Evolutionary conservation across 768 basidiomycete species (phyloP), one percentile per base, ranked within the genome.

Genomic region (Suillus americanus): DNA sequence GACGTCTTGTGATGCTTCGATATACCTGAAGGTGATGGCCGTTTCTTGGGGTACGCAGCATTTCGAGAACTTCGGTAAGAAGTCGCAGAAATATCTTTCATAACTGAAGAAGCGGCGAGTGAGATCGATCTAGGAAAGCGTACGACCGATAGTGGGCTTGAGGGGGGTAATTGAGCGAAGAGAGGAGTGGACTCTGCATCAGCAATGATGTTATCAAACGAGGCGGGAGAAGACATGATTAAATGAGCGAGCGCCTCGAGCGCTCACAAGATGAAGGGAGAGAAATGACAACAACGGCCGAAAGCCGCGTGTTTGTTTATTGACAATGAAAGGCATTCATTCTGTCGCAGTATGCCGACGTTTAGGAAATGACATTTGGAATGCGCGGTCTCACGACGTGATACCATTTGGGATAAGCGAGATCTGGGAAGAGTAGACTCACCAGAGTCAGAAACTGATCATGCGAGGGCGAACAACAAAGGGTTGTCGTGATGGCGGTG

Each of bases 21-120:
- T 67, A 94, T 80, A 73, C 92, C 91, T 78, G 90, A 79, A 48
- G 91, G 91, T 25, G 92, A 92, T 23, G 92, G 92, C 64, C 90
- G 90, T 77, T 90, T 94, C 88, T 89, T 92, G 57, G 89, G 89
- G 72, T 94, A 94, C 69, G 88, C 82, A 62, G 85, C 78, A 67
- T 85, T 83, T 75, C 89, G 85, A 67, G 87, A 82, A 72, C 84
- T 82, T 70, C 83, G 85, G 75, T 80, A 86, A 33, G 85, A 82
- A 71, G 86, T 77, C 54, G 76, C 78, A 38, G 89, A 85, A 66
- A 85, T 79, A 80, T 93, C 91, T 83, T 94, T 94, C 92, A 94
- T 94, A 78, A 82, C 81, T 81, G 68, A 57, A 63, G 63, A 23
- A 20, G 71, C 40, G 60, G 30, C 10, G 61, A 69, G 66, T 66